Evolutionary conservation across 129 eudicot genomes (phyloP), one percentile per base, ranked within the genome.

Genomic region (Mikania micrantha): DNA sequence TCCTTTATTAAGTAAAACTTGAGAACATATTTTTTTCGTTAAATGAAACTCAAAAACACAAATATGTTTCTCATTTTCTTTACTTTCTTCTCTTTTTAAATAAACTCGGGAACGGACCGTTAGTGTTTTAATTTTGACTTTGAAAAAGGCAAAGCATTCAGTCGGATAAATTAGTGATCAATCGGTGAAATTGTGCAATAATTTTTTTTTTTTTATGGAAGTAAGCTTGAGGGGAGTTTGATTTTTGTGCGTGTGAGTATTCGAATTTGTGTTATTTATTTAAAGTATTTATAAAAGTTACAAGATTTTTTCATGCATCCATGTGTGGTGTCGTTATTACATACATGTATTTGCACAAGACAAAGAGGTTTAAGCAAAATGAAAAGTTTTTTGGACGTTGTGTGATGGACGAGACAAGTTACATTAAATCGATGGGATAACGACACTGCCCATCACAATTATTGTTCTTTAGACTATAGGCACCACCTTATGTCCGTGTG

Each of bases 41-140:
- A n/a, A n/a, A n/a, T n/a, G n/a, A n/a, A n/a, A n/a, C n/a, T n/a
- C n/a, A n/a, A n/a, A n/a, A n/a, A n/a, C n/a, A n/a, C n/a, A n/a
- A n/a, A n/a, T n/a, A n/a, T n/a, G n/a, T n/a, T n/a, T n/a, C n/a
- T n/a, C n/a, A n/a, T n/a, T n/a, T n/a, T n/a, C n/a, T n/a, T n/a
- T n/a, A n/a, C n/a, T n/a, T n/a, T n/a, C n/a, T n/a, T n/a, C n/a
- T n/a, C n/a, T n/a, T n/a, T n/a, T n/a, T n/a, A n/a, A n/a, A n/a
- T n/a, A n/a, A n/a, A n/a, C n/a, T n/a, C n/a, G n/a, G n/a, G n/a
- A n/a, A n/a, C n/a, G n/a, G n/a, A n/a, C 15, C 2, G 4, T 17
- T 71, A 44, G 48, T 31, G 4, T 20, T 42, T 44, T 20, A 20
- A 44, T 36, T 60, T 42, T 59, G 36, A 71, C 69, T 45, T 58